Base-by-base conservation (phyloP, 768 basidiomycete species). In the Mycena maculata region DNA sequence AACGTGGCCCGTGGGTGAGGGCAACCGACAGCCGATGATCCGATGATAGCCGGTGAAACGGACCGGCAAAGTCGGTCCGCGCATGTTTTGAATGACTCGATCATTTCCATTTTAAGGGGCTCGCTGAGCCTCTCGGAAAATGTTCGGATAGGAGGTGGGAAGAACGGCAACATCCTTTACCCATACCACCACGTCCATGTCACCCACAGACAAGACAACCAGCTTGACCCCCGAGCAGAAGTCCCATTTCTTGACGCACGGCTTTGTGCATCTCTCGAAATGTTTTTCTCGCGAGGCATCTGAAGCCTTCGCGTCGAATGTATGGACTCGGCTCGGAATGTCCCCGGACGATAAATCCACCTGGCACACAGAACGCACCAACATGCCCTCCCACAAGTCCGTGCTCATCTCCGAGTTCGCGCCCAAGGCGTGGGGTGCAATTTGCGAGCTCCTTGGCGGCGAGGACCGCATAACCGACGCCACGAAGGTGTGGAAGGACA, bases 401-500 rank as follows among this genome's bases (percentile, higher is more conserved):
- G 83, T 84, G 64, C 74, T 71, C 47, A 83, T 87, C n/a, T 75
- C 81, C 6, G 78, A 74, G 1, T 87, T 87, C 72, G 82, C 87
- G 12, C 86, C 88, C 2, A 87, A 85, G 78, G 86, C 86, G 25
- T 90, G 88, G 87, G 82, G 79, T 22, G 87, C 87, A 12, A 90
- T 90, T 49, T 82, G 83, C 63, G 88, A 89, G 63, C 78, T 90
- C 22, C 79, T 89, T 15, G 89, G 88, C 15, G 88, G 87, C 6
- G 87, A 85, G 72, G 88, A 87, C 5, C 81, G 88, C 42, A 85
- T 90, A 64, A 80, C 87, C 66, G 80, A 82, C 48, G 74, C 79
- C n/a, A 78, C 79, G 22, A 80, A 82, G 60, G 72, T 77, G 16
- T 89, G 88, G 87, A 83, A 84, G 31, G 86, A 89, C 77, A 84